phyloP scores from a whole-genome alignment of 306 rosid genomes.

The Fragaria iinumae region DNA sequence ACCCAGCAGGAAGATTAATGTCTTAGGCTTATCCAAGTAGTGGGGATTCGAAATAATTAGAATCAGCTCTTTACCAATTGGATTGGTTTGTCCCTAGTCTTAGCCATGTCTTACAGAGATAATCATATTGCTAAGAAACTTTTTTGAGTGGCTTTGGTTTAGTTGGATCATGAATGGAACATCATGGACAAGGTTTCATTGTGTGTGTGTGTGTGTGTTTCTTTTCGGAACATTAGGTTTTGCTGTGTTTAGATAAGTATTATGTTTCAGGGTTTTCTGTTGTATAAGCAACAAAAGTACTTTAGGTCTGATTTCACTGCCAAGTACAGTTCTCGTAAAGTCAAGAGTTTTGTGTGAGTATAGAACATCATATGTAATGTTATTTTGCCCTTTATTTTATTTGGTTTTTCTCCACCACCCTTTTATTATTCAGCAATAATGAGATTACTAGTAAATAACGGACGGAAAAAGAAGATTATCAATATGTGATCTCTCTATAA shows the following conservation, averaged over 20 bases:
- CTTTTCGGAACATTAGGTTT: neutral
- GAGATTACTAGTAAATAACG: neutral
- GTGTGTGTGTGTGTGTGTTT: neutral
- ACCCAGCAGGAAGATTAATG: conserved; percentile 2
- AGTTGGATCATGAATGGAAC: neutral
- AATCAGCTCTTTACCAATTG: neutral
- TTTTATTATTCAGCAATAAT: neutral
- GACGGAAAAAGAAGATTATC: neutral
- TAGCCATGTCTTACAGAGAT: neutral
- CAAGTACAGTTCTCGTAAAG: neutral
- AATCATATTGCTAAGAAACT: neutral
- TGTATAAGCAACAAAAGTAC: neutral
- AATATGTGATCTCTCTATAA: neutral
- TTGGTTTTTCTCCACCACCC: neutral
- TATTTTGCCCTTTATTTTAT: neutral
- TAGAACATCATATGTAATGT: neutral
- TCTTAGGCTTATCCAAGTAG: neutral
- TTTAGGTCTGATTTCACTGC: neutral
- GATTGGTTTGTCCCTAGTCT: neutral
- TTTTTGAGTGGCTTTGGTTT: neutral
- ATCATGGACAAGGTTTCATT: neutral
- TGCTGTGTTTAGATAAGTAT: neutral
- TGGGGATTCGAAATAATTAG: neutral
- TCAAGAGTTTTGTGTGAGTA: neutral
- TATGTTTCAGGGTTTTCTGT: neutral